These are phyloP conservation scores for Durusdinium trenchii DNA, from an alignment of 73 alveolate genomes.

Conservation along the genomic window DNA sequence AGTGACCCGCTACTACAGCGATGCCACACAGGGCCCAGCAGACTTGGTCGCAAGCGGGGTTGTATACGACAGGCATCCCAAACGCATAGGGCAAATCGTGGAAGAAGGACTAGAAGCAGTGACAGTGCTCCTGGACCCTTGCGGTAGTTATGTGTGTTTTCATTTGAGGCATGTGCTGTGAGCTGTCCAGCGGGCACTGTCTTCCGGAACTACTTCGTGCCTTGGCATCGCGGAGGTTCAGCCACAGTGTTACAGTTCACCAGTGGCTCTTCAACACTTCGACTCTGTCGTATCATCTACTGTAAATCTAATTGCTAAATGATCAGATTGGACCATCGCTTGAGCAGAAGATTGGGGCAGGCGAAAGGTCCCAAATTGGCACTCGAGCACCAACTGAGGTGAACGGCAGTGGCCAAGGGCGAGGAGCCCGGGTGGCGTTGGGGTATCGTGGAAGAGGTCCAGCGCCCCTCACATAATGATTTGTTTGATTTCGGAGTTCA, in stretches of 20 bases:
- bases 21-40: constrained; percentile 87
- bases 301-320: too few species aligned
- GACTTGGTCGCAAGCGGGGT: too few species aligned
- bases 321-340: too few species aligned
- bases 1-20: constrained; percentile 83
- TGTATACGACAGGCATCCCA: too few species aligned
- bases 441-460: too few species aligned
- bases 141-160: neutral
- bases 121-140: neutral
- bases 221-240: neutral
- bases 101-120: neutral
- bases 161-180: constrained; percentile 68
- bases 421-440: constrained; percentile 9
- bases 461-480: too few species aligned
- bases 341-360: too few species aligned
- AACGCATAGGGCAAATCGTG: too few species aligned
- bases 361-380: neutral
- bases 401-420: constrained; percentile 60
- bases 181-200: constrained; percentile 92
- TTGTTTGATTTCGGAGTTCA: too few species aligned
- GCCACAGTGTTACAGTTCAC: too few species aligned
- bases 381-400: neutral
- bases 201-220: constrained; percentile 90
- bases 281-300: too few species aligned
- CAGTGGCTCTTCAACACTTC: too few species aligned